Conservation (phyloP, 129 eudicot genomes). For the Saposhnikovia divaricata region DNA sequence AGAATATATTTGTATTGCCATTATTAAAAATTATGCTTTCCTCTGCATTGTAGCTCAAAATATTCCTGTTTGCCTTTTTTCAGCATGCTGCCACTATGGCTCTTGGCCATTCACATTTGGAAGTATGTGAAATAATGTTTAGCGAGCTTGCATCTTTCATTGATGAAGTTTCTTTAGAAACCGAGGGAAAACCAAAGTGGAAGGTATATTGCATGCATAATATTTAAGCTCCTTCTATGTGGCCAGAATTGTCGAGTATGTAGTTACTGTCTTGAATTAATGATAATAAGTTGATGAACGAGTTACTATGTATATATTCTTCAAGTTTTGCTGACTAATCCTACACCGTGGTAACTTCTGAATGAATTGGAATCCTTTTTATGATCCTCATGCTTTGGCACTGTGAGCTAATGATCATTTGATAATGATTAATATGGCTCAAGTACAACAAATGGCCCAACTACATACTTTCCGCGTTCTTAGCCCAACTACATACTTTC, state of each 20-base stretch:
- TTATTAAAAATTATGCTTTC: not conserved
- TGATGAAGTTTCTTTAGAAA: conserved; percentile 80
- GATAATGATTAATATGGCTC: not conserved
- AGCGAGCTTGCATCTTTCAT: conserved; percentile 88
- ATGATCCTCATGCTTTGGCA: not conserved
- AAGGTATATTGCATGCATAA: conserved; percentile 44
- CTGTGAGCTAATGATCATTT: not conserved
- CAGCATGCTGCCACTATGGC: conserved; percentile 99
- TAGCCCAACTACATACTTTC: not conserved
- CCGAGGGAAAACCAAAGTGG: conserved; percentile 97
- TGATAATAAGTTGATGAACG: not conserved
- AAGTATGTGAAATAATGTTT: conserved; percentile 93
- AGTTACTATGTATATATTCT: not conserved
- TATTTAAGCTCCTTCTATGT: not conserved
- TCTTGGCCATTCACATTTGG: conserved; percentile 95
- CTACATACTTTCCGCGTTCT: not conserved
- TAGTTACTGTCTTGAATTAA: not conserved
- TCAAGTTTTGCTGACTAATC: not conserved
- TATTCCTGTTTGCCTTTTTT: conserved; percentile 10
- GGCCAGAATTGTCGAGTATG: not conserved
- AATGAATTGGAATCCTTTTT: not conserved
- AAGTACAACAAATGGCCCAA: not conserved
- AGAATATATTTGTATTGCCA: not conserved
- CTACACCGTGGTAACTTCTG: not conserved
- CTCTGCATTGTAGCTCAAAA: not conserved